A percentile compares a stretch with the other conserved stretches of the same genome.
Conservation (phyloP, 768 basidiomycete species). For the Agaricus blazei region DNA sequence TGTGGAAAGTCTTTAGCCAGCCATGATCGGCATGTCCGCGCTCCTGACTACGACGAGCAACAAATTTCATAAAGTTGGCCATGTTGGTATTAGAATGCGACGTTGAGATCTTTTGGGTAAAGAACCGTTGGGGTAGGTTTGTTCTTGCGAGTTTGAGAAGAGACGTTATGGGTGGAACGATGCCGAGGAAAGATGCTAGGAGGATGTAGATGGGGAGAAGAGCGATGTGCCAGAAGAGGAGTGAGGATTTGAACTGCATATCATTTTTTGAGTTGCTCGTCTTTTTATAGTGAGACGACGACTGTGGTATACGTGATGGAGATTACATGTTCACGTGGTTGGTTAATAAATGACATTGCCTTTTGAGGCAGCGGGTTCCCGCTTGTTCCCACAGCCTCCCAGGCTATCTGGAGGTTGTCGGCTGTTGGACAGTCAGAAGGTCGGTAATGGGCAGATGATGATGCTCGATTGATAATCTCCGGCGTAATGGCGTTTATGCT, state of each 20-base stretch:
- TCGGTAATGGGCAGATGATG: neutral
- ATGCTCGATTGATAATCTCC: neutral
- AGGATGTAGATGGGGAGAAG: conserved; percentile 36
- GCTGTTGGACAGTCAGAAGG: neutral
- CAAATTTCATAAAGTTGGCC: conserved; percentile 33
- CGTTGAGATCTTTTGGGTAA: conserved; percentile 11
- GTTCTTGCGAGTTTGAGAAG: conserved; percentile 31
- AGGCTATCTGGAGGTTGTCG: neutral
- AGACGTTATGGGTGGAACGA: conserved; percentile 31
- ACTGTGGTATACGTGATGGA: neutral
- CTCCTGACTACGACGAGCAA: conserved; percentile 53
- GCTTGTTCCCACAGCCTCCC: neutral
- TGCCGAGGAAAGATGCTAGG: conserved; percentile 29
- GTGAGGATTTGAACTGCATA: conserved; percentile 30
- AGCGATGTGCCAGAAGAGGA: conserved; percentile 29
- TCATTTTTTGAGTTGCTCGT: neutral
- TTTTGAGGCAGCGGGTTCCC: neutral
- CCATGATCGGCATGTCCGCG: conserved; percentile 75
- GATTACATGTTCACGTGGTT: neutral
- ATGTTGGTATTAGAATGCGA: conserved; percentile 8
- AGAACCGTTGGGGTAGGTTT: conserved; percentile 24
- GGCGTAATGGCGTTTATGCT: neutral
- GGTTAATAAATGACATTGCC: neutral
- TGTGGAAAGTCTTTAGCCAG: conserved; percentile 87
- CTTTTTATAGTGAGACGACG: neutral